Conservation (phyloP, 371 early-diverging fungal genomes). For the Coemansia sp. region DNA sequence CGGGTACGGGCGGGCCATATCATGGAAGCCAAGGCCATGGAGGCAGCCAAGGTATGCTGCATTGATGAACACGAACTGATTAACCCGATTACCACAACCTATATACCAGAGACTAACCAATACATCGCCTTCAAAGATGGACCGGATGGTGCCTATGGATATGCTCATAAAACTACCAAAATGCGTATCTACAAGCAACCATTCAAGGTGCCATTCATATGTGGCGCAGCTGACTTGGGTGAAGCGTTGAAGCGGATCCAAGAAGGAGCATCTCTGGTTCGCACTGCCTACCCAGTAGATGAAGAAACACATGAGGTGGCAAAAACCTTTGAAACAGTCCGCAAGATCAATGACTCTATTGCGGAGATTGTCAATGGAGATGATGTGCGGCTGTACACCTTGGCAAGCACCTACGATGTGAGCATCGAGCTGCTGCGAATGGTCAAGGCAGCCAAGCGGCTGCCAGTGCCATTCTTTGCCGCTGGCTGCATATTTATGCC, state of each 20-base stretch:
- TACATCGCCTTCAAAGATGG: background rate
- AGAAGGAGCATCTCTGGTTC: slow-evolving; percentile 94
- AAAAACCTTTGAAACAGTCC: slow-evolving; percentile 27
- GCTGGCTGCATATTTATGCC: slow-evolving; percentile 97
- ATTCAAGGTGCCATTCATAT: slow-evolving; percentile 87
- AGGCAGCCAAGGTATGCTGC: slow-evolving; percentile 82
- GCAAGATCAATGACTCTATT: background rate
- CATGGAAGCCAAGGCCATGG: slow-evolving; percentile 93
- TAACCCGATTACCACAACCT: background rate
- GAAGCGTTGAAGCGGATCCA: slow-evolving; percentile 91
- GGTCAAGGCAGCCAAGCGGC: slow-evolving; percentile 77
- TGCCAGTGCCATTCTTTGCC: slow-evolving; percentile 97
- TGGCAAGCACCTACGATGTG: background rate
- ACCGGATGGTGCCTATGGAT: background rate
- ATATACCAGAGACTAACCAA: background rate
- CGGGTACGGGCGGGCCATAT: slow-evolving; percentile 96
- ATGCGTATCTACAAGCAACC: slow-evolving; percentile 80
- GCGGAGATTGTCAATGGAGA: background rate
- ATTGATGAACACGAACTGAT: slow-evolving; percentile 78
- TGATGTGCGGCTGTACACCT: background rate
- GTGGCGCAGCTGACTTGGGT: slow-evolving; percentile 90
- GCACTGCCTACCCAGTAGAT: slow-evolving; percentile 95
- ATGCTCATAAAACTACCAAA: background rate
- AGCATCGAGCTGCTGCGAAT: slow-evolving; percentile 71
- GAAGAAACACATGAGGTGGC: slow-evolving; percentile 82